A percentile compares a stretch with the other conserved stretches of the same genome.
phyloP scores from a whole-genome alignment of 768 basidiomycete species.

The Mycena vulgaris region DNA sequence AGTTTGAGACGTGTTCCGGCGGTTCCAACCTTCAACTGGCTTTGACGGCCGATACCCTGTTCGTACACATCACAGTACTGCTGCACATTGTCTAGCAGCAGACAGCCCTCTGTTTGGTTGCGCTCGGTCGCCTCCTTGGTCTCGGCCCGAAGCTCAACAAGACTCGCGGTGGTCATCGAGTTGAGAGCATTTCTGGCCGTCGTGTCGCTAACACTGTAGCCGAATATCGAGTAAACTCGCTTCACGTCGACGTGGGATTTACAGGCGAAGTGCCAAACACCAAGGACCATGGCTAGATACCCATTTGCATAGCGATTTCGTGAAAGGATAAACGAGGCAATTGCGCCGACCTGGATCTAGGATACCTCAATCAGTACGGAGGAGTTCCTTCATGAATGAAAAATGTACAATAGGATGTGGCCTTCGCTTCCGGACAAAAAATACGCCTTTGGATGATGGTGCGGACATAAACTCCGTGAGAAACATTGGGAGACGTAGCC shows the following conservation, averaged over 20 bases:
- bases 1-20: not conserved
- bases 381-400: not conserved
- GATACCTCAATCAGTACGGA: too few relatives aligned
- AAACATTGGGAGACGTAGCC: not conserved
- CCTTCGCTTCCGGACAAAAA: not conserved
- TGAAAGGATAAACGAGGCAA: not conserved
- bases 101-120: not conserved
- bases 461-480: not conserved
- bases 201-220: not conserved
- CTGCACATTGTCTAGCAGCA: slow-evolving; percentile 39
- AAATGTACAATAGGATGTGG: slow-evolving; percentile 12
- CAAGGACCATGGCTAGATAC: not conserved
- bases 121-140: slow-evolving; percentile 8
- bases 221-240: not conserved
- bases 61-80: slow-evolving; percentile 22
- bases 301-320: slow-evolving; percentile 4
- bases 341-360: not conserved
- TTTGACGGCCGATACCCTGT: slow-evolving; percentile 8
- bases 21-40: slow-evolving; percentile 11
- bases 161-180: not conserved
- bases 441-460: slow-evolving; percentile 40
- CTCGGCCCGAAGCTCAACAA: not conserved
- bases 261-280: slow-evolving; percentile 6
- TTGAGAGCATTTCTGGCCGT: not conserved
- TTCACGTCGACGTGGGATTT: too few relatives aligned